Conservation (phyloP, 1,284 basidiomycete species). For the Cystobasidiaceae sp. region DNA sequence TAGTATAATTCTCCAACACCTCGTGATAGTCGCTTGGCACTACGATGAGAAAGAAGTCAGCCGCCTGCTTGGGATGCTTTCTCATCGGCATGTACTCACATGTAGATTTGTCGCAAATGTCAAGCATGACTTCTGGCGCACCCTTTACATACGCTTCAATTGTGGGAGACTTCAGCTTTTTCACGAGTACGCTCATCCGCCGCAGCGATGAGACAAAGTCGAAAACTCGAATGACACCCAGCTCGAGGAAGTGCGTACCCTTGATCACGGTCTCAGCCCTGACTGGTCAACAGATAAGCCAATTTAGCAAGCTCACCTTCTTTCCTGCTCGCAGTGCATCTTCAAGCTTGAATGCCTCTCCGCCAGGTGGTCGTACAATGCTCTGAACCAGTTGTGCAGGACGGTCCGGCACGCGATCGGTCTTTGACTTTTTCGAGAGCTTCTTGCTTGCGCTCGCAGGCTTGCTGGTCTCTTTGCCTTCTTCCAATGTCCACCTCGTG, state of each 20-base stretch:
- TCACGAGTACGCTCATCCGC: conserved; percentile 97
- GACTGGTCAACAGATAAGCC: neutral
- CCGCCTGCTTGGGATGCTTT: neutral
- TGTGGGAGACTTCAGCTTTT: conserved; percentile 82
- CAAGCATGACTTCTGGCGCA: conserved; percentile 93
- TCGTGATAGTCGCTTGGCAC: conserved; percentile 97
- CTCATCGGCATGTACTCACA: conserved; percentile 55
- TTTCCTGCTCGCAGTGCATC: conserved; percentile 74
- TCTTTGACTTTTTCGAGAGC: conserved; percentile 20
- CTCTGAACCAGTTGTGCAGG: conserved; percentile 91
- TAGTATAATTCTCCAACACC: conserved; percentile 92
- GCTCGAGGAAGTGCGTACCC: conserved; percentile 91
- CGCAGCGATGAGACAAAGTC: conserved; percentile 92
- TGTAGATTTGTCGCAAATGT: conserved; percentile 84
- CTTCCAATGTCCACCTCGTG: conserved; percentile 92
- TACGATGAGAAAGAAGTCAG: conserved; percentile 45
- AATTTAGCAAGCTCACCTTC: conserved; percentile 53
- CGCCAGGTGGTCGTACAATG: conserved; percentile 90
- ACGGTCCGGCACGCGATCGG: conserved; percentile 54
- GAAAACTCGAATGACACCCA: conserved; percentile 92
- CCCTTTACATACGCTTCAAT: conserved; percentile 99
- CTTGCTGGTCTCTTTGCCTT: conserved; percentile 54
- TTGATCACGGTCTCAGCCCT: conserved; percentile 45
- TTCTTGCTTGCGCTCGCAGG: conserved; percentile 23
- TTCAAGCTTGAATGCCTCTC: conserved; percentile 78